Evolutionary conservation across 192 early-diverging fungal genomes (phyloP).

Genomic region (Entomortierella beljakovae): DNA sequence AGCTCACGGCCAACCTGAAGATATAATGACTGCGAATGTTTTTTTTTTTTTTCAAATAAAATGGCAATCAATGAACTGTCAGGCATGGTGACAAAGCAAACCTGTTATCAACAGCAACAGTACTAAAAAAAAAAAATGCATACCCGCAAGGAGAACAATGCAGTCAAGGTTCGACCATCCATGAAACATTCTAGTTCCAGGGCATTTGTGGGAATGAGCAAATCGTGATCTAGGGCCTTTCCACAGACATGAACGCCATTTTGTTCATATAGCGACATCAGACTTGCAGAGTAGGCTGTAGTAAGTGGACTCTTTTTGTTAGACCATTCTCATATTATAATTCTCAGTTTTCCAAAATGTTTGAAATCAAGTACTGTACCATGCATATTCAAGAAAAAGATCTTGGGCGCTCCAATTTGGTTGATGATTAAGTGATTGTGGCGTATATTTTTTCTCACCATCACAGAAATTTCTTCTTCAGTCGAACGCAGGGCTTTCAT

Average conservation of each 20-base stretch:
- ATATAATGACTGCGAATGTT: neutral
- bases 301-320: conserved; percentile 3
- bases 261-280: conserved; percentile 11
- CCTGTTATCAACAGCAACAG: neutral
- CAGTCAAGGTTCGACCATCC: conserved; percentile 9
- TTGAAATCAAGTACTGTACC: conserved; percentile 3
- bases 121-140: neutral
- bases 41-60: neutral
- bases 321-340: neutral
- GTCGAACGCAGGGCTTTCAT: conserved; percentile 17
- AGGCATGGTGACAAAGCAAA: neutral
- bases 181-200: conserved; percentile 12
- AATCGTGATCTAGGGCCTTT: conserved; percentile 1
- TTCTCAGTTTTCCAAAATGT: neutral
- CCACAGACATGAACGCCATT: conserved; percentile 20
- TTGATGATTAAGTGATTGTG: conserved; percentile 19
- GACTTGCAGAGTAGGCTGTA: conserved; percentile 17
- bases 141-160: conserved; percentile 19
- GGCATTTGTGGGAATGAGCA: conserved; percentile 15
- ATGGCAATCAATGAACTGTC: neutral
- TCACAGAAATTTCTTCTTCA: neutral
- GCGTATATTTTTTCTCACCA: conserved; percentile 12
- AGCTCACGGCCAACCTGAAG: conserved; percentile 6
- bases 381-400: conserved; percentile 15
- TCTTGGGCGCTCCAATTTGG: conserved; percentile 7